These are phyloP conservation scores for Podospora conica DNA, from an alignment of 495 filamentous ascomycete genomes.

Conservation along the genomic window DNA sequence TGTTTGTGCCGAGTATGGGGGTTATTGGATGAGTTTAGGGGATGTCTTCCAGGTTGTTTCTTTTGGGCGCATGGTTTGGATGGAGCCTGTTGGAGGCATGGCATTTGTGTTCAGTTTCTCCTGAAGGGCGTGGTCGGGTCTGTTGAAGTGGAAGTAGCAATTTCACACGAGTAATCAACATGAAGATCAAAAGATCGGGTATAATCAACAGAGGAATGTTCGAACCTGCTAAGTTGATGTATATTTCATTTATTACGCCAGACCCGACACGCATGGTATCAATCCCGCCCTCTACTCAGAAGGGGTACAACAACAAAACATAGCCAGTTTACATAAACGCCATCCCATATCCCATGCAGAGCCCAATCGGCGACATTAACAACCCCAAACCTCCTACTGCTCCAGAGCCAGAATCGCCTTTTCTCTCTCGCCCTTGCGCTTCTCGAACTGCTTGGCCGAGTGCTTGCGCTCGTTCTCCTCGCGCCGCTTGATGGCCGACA, in stretches of 20 bases:
- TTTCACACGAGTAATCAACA: too few species aligned
- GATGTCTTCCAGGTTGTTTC: slow-evolving; percentile 8
- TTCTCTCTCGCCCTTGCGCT: slow-evolving; percentile 78
- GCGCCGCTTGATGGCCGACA: slow-evolving; percentile 76
- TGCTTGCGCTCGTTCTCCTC: slow-evolving; percentile 94
- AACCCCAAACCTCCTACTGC: slow-evolving; percentile 43
- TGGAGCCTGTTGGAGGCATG: neutral
- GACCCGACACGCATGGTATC: slow-evolving; percentile 24
- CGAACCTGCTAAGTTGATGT: neutral
- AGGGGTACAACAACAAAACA: neutral
- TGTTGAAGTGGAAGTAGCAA: too few species aligned
- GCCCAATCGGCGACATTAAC: neutral
- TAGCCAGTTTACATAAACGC: slow-evolving; percentile 14
- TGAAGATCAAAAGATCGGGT: neutral
- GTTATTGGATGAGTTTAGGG: neutral
- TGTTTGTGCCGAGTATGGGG: slow-evolving; percentile 20
- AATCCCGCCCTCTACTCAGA: slow-evolving; percentile 11
- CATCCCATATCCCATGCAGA: slow-evolving; percentile 20
- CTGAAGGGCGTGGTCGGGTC: too few species aligned
- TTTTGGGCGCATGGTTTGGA: slow-evolving; percentile 5
- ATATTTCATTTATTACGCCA: neutral
- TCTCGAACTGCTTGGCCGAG: slow-evolving; percentile 66
- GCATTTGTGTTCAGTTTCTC: too few species aligned
- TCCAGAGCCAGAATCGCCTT: slow-evolving; percentile 81
- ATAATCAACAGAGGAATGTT: neutral